These are phyloP conservation scores for Castanospermum australe DNA, from an alignment of 306 rosid species.

Conservation along the genomic window DNA sequence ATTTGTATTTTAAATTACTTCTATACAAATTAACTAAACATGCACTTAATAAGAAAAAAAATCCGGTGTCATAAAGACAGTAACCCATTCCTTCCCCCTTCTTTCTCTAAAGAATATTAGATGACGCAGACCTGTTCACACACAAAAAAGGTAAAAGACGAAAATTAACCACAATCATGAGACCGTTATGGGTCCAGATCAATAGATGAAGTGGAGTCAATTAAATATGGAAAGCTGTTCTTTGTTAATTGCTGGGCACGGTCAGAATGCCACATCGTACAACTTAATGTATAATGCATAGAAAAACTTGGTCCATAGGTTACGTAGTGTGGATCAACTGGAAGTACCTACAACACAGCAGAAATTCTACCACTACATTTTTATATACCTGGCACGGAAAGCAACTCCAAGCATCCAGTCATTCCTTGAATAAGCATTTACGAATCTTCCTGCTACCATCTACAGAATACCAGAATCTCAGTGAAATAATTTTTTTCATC, in stretches of 20 bases:
- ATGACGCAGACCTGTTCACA: background rate
- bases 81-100: background rate
- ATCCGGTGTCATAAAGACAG: background rate
- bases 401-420: conserved; percentile 77
- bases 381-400: conserved; percentile 60
- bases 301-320: background rate
- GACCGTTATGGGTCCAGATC: background rate
- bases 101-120: background rate
- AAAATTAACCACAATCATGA: background rate
- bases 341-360: background rate
- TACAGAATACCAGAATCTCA: conserved; percentile 27
- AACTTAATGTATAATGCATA: background rate
- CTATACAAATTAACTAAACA: too few relatives aligned
- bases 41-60: background rate
- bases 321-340: background rate
- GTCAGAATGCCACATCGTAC: background rate
- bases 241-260: background rate
- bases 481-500: background rate
- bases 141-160: background rate
- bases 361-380: conserved; percentile 16
- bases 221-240: background rate
- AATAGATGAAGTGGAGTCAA: background rate
- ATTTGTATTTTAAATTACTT: too few relatives aligned
- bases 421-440: conserved; percentile 61
- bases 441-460: conserved; percentile 80